Evolutionary conservation across 2,329 filamentous ascomycete species (phyloP).

Genomic region (Penicillium sp.): DNA sequence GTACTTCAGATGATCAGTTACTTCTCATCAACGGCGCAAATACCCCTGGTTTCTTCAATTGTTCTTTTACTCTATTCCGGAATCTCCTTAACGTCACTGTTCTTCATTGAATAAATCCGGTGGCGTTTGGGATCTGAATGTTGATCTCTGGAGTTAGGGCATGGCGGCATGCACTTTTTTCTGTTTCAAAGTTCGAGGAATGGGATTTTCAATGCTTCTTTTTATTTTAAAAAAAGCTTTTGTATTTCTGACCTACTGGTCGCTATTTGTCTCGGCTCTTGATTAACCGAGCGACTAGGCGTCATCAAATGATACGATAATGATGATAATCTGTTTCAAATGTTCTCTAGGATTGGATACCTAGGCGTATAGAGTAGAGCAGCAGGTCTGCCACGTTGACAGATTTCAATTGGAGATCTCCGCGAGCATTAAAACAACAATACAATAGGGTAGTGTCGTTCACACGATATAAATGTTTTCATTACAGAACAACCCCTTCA

Average conservation of each 20-base stretch:
- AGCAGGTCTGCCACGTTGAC: no score
- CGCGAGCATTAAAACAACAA: no score
- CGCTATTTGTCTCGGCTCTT: background rate
- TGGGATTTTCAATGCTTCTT: background rate
- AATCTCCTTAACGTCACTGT: background rate
- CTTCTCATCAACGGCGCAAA: slow-evolving; percentile 14
- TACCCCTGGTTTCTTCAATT: slow-evolving; percentile 19
- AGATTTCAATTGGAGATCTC: no score
- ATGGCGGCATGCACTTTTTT: slow-evolving; percentile 6
- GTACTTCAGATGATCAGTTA: background rate
- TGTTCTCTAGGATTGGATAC: no score
- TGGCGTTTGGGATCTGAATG: slow-evolving; percentile 17
- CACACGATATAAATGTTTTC: no score
- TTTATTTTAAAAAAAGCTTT: background rate
- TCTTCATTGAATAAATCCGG: slow-evolving; percentile 1
- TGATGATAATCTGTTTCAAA: slow-evolving; percentile 4
- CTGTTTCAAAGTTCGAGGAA: background rate
- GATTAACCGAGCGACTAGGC: background rate
- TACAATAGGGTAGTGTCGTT: no score
- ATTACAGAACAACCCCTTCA: background rate
- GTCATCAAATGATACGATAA: background rate
- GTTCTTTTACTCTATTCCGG: slow-evolving; percentile 2
- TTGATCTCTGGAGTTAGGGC: slow-evolving; percentile 16
- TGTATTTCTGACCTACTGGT: background rate
- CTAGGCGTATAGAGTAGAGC: no score